These are phyloP conservation scores for Phaeolepiota aurea DNA, from an alignment of 768 basidiomycete genomes.

Conservation along the genomic window DNA sequence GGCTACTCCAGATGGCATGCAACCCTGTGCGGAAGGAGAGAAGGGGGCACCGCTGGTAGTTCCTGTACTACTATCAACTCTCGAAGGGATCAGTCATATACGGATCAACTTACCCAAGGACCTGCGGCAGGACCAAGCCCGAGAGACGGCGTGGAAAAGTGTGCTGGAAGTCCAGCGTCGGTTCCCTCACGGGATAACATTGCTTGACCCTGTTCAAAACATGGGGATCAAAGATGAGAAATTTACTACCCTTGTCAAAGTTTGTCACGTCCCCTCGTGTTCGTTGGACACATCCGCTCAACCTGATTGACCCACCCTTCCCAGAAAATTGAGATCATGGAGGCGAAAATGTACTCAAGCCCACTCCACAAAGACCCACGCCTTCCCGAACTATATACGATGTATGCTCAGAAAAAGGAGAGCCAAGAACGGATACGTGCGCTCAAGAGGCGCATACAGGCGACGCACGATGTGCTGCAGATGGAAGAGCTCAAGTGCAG, in stretches of 20 bases:
- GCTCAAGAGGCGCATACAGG: conserved; percentile 79
- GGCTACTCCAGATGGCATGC: conserved; percentile 60
- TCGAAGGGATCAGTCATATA: conserved; percentile 81
- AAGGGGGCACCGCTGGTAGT: conserved; percentile 83
- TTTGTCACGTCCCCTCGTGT: conserved; percentile 17
- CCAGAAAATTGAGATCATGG: conserved; percentile 89
- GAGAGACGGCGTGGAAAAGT: conserved; percentile 86
- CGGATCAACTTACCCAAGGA: conserved; percentile 90
- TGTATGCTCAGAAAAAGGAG: conserved; percentile 72
- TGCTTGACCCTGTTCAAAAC: conserved; percentile 88
- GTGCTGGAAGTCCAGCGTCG: conserved; percentile 86
- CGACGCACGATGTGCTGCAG: conserved; percentile 89
- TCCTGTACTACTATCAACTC: conserved; percentile 79
- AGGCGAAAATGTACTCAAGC: conserved; percentile 75
- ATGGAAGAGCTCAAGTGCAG: conserved; percentile 94
- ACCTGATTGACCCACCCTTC: background rate
- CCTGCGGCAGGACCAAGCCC: conserved; percentile 60
- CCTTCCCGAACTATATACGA: conserved; percentile 73
- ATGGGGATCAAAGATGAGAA: conserved; percentile 96
- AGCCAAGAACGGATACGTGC: conserved; percentile 61
- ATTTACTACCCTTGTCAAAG: conserved; percentile 81
- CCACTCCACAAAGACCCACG: conserved; percentile 73
- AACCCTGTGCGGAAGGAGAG: conserved; percentile 63
- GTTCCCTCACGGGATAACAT: conserved; percentile 78
- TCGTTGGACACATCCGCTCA: conserved; percentile 25